Evolutionary conservation across 306 rosid species (phyloP).

Genomic region (Vicia faba): DNA sequence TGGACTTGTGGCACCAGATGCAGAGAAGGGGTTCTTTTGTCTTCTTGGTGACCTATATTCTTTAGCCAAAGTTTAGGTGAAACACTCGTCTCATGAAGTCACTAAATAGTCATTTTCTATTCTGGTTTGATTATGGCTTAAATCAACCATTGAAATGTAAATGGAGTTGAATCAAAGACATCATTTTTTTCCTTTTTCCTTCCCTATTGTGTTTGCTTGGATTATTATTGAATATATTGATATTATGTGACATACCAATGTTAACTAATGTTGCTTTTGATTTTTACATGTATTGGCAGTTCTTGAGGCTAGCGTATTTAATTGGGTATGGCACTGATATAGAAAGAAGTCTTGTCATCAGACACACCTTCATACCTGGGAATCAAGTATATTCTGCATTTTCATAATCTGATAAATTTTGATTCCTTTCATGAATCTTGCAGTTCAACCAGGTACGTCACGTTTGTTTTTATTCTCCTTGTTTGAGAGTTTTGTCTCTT

Average conservation of each 20-base stretch:
- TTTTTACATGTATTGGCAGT: conserved; percentile 67
- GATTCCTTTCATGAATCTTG: conserved; percentile 24
- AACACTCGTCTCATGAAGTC: conserved; percentile 33
- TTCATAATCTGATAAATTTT: conserved; percentile 29
- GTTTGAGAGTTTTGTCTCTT: too few species aligned
- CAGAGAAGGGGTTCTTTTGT: conserved; percentile 87
- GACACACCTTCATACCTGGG: conserved; percentile 51
- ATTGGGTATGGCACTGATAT: conserved; percentile 84
- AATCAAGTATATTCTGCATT: too few species aligned
- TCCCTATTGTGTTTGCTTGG: too few species aligned
- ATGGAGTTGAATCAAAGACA: too few species aligned
- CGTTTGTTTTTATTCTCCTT: conserved; percentile 19
- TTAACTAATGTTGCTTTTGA: conserved; percentile 33
- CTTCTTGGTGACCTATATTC: conserved; percentile 93
- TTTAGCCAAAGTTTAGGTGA: conserved; percentile 88
- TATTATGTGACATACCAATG: too few species aligned
- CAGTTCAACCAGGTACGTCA: conserved; percentile 19
- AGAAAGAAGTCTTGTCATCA: conserved; percentile 95
- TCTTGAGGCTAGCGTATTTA: conserved; percentile 94
- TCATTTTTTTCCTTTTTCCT: too few species aligned
- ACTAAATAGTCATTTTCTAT: conserved; percentile 29
- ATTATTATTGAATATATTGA: too few species aligned
- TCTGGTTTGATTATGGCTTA: conserved; percentile 29
- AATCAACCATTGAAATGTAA: too few species aligned
- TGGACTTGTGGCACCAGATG: conserved; percentile 66